Base-by-base conservation (phyloP, 2,329 filamentous ascomycete genomes). In the Phialophora verrucosa region DNA sequence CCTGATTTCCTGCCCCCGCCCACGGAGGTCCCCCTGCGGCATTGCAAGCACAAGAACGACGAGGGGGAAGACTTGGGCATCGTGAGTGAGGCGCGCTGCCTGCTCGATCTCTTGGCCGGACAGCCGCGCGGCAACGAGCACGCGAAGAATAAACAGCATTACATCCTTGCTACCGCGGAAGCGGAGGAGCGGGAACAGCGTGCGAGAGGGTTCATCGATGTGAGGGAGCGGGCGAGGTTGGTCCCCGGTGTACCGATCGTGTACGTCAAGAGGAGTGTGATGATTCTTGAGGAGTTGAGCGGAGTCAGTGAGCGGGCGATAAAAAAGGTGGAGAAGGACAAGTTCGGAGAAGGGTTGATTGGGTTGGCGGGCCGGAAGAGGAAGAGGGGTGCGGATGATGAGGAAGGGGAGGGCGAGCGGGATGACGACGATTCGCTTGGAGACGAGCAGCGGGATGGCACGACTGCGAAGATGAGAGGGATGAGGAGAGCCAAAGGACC, bases 211-310 rank as follows among this genome's bases (percentile, higher is more conserved):
- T 70, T 75, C 62, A 75, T 71, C 70, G 76, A 75, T 32, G 73
- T 83, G 29, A 74, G 81, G 14, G 71, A 75, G 10, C 74, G 73
- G 11, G 80, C 80, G 54, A 75, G 82, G 50, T 71, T 77, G 20
- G 79, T 83, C 11, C 80, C 80, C 14, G 82, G 82, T 58, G 81
- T 83, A 35, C 82, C 82, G 17, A 80, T 83, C 31, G 78, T 83
- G 51, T 83, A 83, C 71, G 82, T 83, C 35, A 83, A 83, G 74
- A 76, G 82, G 55, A 83, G 81, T 17, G 81, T 83, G 7, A 83
- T 83, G 81, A 77, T 83, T 14, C 71, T 83, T 63, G 81, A 83
- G 72, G 81, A 82, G 14, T 75, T 83, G 76, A 82, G 80, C 62
- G 76, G 73, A 23, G 74, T 75, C 1, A 82, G 80, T 14, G 78